These are phyloP conservation scores for Corymbia calophylla DNA, from an alignment of 441 rosid genomes.

Conservation along the genomic window DNA sequence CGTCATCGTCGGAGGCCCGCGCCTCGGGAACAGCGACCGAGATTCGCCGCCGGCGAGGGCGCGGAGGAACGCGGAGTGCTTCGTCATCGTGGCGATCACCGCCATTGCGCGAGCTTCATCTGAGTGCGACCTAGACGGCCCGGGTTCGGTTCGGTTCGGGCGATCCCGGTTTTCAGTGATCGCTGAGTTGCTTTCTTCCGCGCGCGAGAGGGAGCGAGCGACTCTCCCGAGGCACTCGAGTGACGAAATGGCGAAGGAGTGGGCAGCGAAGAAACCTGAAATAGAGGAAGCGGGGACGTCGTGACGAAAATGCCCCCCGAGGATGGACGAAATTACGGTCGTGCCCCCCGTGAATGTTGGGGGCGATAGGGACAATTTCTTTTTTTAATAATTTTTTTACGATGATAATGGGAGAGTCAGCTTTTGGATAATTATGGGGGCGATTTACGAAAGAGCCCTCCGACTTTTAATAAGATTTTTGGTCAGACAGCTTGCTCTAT, in stretches of 20 bases:
- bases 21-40: background rate
- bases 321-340: background rate
- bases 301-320: background rate
- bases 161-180: background rate
- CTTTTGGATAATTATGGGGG: background rate
- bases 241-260: background rate
- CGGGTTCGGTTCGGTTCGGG: background rate
- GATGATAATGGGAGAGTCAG: background rate
- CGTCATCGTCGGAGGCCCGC: background rate
- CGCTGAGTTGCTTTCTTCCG: background rate
- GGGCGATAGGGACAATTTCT: background rate
- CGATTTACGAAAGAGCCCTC: background rate
- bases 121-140: background rate
- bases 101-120: constrained; percentile 5
- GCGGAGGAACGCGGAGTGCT: background rate
- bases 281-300: background rate
- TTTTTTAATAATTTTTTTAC: background rate
- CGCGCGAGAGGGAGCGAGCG: background rate
- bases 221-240: background rate
- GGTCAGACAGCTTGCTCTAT: background rate
- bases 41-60: background rate
- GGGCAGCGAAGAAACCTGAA: background rate
- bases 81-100: background rate
- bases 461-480: background rate
- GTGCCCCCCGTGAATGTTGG: background rate